phyloP scores from a whole-genome alignment of 306 rosid species.

The Cucurbita maxima region DNA sequence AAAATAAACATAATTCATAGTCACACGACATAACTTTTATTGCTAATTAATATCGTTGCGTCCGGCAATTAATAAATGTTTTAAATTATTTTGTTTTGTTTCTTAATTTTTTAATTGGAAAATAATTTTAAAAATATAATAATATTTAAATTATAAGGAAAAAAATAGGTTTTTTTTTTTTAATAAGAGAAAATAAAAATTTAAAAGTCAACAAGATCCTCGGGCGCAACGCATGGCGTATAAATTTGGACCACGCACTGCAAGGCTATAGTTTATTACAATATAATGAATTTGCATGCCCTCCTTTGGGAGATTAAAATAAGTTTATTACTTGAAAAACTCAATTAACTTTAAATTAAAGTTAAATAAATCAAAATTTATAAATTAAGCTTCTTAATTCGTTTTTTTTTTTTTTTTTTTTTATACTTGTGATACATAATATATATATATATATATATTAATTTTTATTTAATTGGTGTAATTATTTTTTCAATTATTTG shows the following conservation, averaged over 20 bases:
- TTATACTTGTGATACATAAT: no score
- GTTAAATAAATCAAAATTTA: no score
- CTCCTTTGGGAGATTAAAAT: no score
- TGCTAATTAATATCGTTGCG: neutral
- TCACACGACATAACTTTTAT: neutral
- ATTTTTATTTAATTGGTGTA: no score
- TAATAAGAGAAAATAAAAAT: neutral
- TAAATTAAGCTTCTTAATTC: no score
- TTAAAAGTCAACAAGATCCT: slow-evolving; percentile 3
- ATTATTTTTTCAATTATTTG: no score
- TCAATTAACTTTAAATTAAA: neutral
- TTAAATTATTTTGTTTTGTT: neutral
- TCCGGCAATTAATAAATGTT: neutral
- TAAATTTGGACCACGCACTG: slow-evolving; percentile 7
- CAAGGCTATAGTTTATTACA: neutral
- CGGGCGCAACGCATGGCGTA: slow-evolving; percentile 15
- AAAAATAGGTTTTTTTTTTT: neutral
- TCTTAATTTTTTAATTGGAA: neutral
- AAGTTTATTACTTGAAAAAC: neutral
- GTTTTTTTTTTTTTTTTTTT: no score
- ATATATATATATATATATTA: no score
- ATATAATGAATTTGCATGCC: neutral
- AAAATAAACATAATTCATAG: neutral
- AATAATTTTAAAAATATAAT: neutral
- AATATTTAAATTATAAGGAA: neutral